Evolutionary conservation across 306 rosid genomes (phyloP), one percentile per base, ranked within the genome.

Genomic region (Delonix regia): DNA sequence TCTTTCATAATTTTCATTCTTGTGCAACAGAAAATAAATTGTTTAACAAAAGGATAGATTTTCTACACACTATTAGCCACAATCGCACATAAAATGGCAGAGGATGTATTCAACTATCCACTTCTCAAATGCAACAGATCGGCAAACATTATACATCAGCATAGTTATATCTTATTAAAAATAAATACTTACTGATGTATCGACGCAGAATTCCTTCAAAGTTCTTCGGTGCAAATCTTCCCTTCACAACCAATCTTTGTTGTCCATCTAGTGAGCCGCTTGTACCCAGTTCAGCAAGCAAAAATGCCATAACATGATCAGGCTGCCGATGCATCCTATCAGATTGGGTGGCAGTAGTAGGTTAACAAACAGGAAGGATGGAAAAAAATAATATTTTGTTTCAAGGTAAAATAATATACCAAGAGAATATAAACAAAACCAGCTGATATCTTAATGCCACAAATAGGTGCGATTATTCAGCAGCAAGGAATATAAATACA

Each of bases 251-350:
- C 77, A 94, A 78, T 73, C 97, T 89, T 71, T 90, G 97, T 57
- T 94, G 98, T 47, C 97, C 97, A 78, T 94, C 98, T 64, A 94
- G 97, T 22, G 98, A 94, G 19, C 98, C 98, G 78, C 93, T 94
- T n/a, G 98, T 94, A 59, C 98, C 98, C 88, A 92, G 75, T 63
- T 94, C 98, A 10, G 97, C 94, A 72, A 94, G 90, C 90, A 92
- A 85, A 88, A 94, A 94, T 60, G 92, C 87, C 97, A 90, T 90
- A 63, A 94, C 97, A 73, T 94, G 98, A 62, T 94, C 98, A 9
- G 98, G 97, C 84, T 90, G 97, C 51, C 98, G 89, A 82, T 92
- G 97, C 98, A 94, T 92, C 83, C 98, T 85, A 80, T 62, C 12
- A 53, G 59, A 85, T 69, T 30, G 56, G 49, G 34, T 33, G 25